Evolutionary conservation across 345 rosid genomes (phyloP).

Genomic region (Garcia nutans): DNA sequence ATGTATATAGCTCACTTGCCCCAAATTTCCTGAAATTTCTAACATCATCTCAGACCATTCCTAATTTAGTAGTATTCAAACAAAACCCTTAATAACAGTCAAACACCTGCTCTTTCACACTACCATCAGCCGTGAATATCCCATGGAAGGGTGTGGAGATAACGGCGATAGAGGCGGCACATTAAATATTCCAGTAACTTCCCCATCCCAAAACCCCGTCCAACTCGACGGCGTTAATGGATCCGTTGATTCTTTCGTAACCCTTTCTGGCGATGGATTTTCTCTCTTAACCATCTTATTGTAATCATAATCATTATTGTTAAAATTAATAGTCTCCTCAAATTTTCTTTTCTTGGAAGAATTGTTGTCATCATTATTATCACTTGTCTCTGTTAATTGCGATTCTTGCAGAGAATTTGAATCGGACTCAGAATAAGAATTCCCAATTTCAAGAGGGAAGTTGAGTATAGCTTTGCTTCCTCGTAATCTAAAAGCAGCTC

Average conservation of each 20-base stretch:
- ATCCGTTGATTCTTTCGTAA: slow-evolving; percentile 18
- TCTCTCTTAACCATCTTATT: slow-evolving; percentile 19
- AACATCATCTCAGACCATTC: slow-evolving; percentile 4
- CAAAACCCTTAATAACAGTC: background rate
- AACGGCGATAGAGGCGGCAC: slow-evolving; percentile 84
- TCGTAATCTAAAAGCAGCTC: slow-evolving; percentile 77
- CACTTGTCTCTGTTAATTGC: background rate
- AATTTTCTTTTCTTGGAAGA: slow-evolving; percentile 40
- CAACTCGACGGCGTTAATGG: slow-evolving; percentile 93
- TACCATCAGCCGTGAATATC: slow-evolving; percentile 41
- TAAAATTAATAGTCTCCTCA: slow-evolving; percentile 11
- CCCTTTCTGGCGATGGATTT: slow-evolving; percentile 15
- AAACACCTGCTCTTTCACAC: slow-evolving; percentile 17
- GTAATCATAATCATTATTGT: background rate
- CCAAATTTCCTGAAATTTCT: background rate
- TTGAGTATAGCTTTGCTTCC: slow-evolving; percentile 89
- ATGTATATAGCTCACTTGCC: background rate
- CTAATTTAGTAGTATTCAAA: background rate
- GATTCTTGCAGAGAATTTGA: slow-evolving; percentile 7
- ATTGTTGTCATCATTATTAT: background rate
- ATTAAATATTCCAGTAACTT: slow-evolving; percentile 58
- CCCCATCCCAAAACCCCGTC: slow-evolving; percentile 79
- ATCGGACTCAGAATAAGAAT: slow-evolving; percentile 7
- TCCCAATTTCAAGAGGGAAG: slow-evolving; percentile 76
- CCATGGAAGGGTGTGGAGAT: slow-evolving; percentile 56